phyloP scores from a whole-genome alignment of 768 basidiomycete genomes.

The Heimioporus sp. region DNA sequence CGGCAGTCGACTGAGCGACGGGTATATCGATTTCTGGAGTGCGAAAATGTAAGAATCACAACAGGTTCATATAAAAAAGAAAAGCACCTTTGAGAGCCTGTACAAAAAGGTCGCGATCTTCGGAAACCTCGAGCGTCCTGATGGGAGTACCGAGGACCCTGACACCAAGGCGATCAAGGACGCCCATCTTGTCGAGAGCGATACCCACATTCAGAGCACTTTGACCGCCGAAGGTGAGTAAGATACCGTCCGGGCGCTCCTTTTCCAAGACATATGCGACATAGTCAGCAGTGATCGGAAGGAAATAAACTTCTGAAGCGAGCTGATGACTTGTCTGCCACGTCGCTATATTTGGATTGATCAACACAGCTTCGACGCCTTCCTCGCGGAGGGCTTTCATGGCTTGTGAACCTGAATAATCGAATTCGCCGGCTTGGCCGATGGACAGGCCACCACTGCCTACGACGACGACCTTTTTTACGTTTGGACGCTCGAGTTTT shows the following conservation, averaged over 20 bases:
- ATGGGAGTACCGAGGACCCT: slow-evolving; percentile 95
- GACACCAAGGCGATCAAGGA: slow-evolving; percentile 89
- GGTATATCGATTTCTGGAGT: slow-evolving; percentile 93
- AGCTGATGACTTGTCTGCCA: slow-evolving; percentile 99
- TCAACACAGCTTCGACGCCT: slow-evolving; percentile 89
- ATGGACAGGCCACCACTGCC: slow-evolving; percentile 96
- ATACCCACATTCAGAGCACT: slow-evolving; percentile 98
- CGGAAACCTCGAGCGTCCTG: slow-evolving; percentile 91
- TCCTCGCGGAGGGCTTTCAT: slow-evolving; percentile 97
- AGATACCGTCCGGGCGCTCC: slow-evolving; percentile 94
- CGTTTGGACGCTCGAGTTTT: slow-evolving; percentile 85
- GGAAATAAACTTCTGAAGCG: slow-evolving; percentile 95
- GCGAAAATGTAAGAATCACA: slow-evolving; percentile 4
- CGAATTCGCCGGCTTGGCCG: slow-evolving; percentile 99
- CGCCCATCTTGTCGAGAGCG: slow-evolving; percentile 93
- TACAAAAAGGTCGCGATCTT: slow-evolving; percentile 94
- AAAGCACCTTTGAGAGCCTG: slow-evolving; percentile 88
- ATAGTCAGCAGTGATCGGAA: slow-evolving; percentile 95
- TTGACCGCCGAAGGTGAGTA: slow-evolving; percentile 98
- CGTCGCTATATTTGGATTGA: slow-evolving; percentile 99
- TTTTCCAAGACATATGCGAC: slow-evolving; percentile 99
- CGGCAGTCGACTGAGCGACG: slow-evolving; percentile 92
- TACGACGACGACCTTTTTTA: slow-evolving; percentile 93
- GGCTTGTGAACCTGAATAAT: slow-evolving; percentile 98
- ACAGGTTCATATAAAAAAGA: not conserved